phyloP scores from a whole-genome alignment of 2,329 filamentous ascomycete species.

The Aspergillus pseudoviridinutans region DNA sequence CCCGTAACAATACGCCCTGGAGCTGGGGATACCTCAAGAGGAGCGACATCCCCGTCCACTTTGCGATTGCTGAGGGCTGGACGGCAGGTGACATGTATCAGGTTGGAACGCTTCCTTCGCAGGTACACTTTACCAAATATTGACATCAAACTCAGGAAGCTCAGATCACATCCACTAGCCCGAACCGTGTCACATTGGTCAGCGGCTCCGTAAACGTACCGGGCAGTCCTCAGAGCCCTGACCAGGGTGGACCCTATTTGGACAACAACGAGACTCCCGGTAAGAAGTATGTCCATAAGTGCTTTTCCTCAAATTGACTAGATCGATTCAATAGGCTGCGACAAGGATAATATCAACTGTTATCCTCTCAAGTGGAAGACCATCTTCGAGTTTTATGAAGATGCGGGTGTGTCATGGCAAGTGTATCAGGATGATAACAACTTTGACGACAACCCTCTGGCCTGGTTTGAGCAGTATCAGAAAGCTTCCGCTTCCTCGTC shows the following conservation, averaged over 20 bases:
- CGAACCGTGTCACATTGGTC: constrained; percentile 51
- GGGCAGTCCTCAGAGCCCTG: constrained; percentile 41
- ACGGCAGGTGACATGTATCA: constrained; percentile 57
- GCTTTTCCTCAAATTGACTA: not conserved
- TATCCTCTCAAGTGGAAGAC: constrained; percentile 55
- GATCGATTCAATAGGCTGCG: constrained; percentile 35
- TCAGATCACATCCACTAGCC: constrained; percentile 51
- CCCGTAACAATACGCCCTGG: constrained; percentile 51
- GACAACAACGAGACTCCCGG: constrained; percentile 51
- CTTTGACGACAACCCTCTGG: constrained; percentile 53
- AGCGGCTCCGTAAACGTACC: constrained; percentile 52
- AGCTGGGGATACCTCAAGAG: constrained; percentile 51
- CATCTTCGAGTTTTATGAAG: constrained; percentile 47
- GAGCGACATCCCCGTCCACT: constrained; percentile 54
- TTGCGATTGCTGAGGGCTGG: constrained; percentile 53
- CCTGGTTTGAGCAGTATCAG: constrained; percentile 53
- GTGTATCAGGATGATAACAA: constrained; percentile 50
- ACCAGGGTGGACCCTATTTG: constrained; percentile 46
- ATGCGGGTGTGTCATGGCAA: constrained; percentile 49
- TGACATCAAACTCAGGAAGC: constrained; percentile 34
- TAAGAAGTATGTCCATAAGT: constrained; percentile 10
- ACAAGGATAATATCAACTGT: constrained; percentile 45
- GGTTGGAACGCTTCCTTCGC: constrained; percentile 12
- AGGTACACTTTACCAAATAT: not conserved
- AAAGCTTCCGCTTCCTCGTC: constrained; percentile 39